Evolutionary conservation across 352 stramenopile genomes (phyloP).

Genomic region (Phytophthora foliorum): DNA sequence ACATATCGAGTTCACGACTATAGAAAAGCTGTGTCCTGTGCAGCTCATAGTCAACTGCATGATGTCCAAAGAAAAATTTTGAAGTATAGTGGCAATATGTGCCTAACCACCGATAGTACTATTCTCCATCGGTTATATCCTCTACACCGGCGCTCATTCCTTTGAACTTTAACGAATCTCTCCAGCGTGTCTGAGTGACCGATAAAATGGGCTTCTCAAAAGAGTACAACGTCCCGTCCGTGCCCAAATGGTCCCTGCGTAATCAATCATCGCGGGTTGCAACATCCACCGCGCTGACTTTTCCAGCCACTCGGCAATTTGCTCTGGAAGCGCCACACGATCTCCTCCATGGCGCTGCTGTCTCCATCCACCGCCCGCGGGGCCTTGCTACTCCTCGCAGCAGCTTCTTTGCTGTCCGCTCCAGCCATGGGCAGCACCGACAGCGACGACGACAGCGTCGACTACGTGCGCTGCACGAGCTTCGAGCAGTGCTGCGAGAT

Average conservation of each 20-base stretch:
- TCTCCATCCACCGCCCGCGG: background rate
- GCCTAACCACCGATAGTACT: no score
- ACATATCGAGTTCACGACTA: no score
- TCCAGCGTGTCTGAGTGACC: no score
- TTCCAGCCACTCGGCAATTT: conserved; percentile 23
- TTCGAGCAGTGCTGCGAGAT: conserved; percentile 54
- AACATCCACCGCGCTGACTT: conserved; percentile 10
- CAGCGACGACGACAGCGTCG: conserved; percentile 33
- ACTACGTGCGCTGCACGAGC: conserved; percentile 40
- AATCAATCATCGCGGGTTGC: conserved; percentile 6
- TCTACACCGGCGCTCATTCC: no score
- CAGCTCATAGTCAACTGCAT: no score
- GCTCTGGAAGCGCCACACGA: background rate
- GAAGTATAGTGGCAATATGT: no score
- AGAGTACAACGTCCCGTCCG: background rate
- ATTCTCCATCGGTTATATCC: no score
- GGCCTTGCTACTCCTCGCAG: conserved; percentile 5
- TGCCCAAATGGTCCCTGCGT: conserved; percentile 17
- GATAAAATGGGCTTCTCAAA: background rate
- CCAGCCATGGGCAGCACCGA: conserved; percentile 11
- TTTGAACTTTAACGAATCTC: no score
- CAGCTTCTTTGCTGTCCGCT: background rate
- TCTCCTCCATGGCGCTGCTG: conserved; percentile 10
- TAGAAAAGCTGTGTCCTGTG: no score
- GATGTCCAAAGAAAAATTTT: no score